Evolutionary conservation across 1,284 basidiomycete genomes (phyloP), one percentile per base, ranked within the genome.

Genomic region (Trametes pubescens): DNA sequence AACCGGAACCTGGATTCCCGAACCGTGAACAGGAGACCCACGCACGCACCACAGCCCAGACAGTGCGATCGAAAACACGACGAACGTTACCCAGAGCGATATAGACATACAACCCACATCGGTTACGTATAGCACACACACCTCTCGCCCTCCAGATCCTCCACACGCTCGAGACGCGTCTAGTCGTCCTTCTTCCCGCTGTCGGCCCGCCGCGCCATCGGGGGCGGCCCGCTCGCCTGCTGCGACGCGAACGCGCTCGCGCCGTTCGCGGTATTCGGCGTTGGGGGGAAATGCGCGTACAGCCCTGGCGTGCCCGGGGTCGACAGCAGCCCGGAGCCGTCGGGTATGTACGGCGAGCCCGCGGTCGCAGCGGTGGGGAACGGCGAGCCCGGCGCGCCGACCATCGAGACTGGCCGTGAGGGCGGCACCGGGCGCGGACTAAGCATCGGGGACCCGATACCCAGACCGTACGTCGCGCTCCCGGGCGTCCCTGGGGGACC

Each of bases 131-230:
- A 54, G 24, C 24, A 38, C 32, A 38, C 35, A 10, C n/a, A 34
- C 40, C 38, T 11, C 21, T 16, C 56, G 5, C 16, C 40, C 22
- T 38, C 40, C 58, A 22, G n/a, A 24, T 48, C 7, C n/a, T 16
- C 38, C 48, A 18, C 2, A 24, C 43, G 6, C 22, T 1, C 26
- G 7, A 44, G 26, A 26, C 47, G 24, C 46, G 1, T 43, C 76
- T 70, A 84, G 73, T 84, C 82, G 64, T 79, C 81, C 76, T 84
- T 84, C 74, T 78, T 82, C 46, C 63, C 57, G 67, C 70, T 55
- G 37, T 49, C 51, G 56, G 52, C 51, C 47, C 51, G 47, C 52
- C 73, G 72, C 64, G 63, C 72, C 44, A 76, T 76, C 35, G 76
- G 29, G 8, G 29, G 72, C 26, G 76, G 75, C 52, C 69, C 67